Percentiles rank a stretch among this genome's conserved stretches.
Evolutionary conservation across 352 stramenopile species (phyloP).

Genomic region (Thalassiosira livingstoniorum): DNA sequence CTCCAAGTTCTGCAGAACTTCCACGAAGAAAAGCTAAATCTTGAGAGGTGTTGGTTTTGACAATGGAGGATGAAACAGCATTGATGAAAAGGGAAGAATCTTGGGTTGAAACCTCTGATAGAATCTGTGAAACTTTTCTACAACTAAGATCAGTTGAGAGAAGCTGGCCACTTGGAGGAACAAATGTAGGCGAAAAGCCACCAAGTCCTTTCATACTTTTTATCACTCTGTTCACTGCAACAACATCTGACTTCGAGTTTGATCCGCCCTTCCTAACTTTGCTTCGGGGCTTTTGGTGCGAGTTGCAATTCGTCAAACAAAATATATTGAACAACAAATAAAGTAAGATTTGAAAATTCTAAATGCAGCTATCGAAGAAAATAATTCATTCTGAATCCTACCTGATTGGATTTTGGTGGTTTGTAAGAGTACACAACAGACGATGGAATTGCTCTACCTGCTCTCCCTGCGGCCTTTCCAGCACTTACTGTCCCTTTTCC

Average conservation of each 20-base stretch:
- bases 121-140: conserved; percentile 75
- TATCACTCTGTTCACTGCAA: conserved; percentile 55
- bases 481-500: conserved; percentile 66
- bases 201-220: conserved; percentile 36
- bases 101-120: conserved; percentile 73
- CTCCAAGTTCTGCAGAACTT: conserved; percentile 71
- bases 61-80: conserved; percentile 61
- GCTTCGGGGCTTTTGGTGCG: no score
- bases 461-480: conserved; percentile 27
- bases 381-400: no score
- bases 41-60: conserved; percentile 62
- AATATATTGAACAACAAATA: no score
- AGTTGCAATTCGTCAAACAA: no score
- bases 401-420: no score
- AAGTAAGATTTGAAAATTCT: no score
- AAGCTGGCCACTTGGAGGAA: conserved; percentile 71
- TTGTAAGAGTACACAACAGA: conserved; percentile 63
- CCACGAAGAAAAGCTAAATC: conserved; percentile 83
- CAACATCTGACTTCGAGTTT: no score
- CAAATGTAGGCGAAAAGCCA: no score
- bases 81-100: conserved; percentile 44
- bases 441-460: conserved; percentile 63
- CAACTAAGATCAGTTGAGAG: conserved; percentile 73
- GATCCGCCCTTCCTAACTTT: conserved; percentile 1
- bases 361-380: no score